These are phyloP conservation scores for Platanthera zijinensis DNA, from an alignment of 106 monocot species.

Conservation along the genomic window DNA sequence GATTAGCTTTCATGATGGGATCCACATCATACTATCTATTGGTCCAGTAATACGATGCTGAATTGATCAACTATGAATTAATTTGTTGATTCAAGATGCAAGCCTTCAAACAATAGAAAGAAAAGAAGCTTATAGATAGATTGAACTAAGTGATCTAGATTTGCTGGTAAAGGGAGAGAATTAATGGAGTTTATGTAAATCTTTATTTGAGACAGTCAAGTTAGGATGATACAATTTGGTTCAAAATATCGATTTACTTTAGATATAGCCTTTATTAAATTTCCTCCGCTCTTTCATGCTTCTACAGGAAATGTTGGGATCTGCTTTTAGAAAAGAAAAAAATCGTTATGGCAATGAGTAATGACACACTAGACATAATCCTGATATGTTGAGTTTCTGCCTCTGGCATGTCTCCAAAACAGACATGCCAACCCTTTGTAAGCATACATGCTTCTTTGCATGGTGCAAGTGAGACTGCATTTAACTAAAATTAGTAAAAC, in stretches of 20 bases:
- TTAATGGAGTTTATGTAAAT: background rate
- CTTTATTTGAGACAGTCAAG: background rate
- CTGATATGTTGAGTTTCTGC: background rate
- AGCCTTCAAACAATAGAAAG: background rate
- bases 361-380: background rate
- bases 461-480: background rate
- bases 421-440: background rate
- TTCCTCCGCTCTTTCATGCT: background rate
- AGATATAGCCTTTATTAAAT: background rate
- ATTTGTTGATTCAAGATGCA: background rate
- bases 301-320: background rate
- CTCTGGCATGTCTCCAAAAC: background rate
- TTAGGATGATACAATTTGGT: background rate
- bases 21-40: background rate
- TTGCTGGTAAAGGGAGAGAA: background rate
- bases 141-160: background rate
- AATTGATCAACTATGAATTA: background rate
- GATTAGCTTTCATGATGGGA: background rate
- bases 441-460: background rate
- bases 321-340: background rate
- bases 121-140: background rate
- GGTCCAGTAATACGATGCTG: background rate
- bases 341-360: background rate
- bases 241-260: background rate
- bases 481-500: background rate